Evolutionary conservation across 2,329 filamentous ascomycete species (phyloP).

Genomic region (Chrysosporium queenslandicum): DNA sequence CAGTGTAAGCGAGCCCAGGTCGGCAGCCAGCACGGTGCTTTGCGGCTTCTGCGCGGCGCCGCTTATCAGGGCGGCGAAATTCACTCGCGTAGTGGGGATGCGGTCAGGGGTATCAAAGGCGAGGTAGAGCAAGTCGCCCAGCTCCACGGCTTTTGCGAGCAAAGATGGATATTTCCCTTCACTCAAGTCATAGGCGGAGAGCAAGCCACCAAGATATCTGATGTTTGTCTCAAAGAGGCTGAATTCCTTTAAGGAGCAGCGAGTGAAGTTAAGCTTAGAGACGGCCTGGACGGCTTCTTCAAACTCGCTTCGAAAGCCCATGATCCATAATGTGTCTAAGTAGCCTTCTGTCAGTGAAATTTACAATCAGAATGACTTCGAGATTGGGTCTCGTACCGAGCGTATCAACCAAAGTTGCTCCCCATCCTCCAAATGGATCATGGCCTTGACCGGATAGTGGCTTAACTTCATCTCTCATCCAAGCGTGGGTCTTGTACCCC

Average conservation of each 20-base stretch:
- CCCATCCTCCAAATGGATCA: slow-evolving; percentile 55
- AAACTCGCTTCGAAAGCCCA: slow-evolving; percentile 51
- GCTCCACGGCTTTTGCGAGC: slow-evolving; percentile 43
- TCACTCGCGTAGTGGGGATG: slow-evolving; percentile 20
- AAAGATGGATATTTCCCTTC: slow-evolving; percentile 30
- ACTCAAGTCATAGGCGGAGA: slow-evolving; percentile 46
- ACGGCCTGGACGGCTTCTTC: slow-evolving; percentile 44
- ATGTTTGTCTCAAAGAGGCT: slow-evolving; percentile 46
- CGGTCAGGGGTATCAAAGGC: slow-evolving; percentile 29
- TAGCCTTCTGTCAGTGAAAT: not conserved
- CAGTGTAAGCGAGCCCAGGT: slow-evolving; percentile 33
- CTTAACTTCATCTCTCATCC: slow-evolving; percentile 49
- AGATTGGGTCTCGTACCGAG: not conserved
- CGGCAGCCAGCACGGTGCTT: slow-evolving; percentile 24
- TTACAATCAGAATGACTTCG: not conserved
- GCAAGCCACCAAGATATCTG: slow-evolving; percentile 44
- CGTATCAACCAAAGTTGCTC: slow-evolving; percentile 50
- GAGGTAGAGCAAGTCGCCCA: slow-evolving; percentile 46
- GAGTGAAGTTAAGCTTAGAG: slow-evolving; percentile 45
- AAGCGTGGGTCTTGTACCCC: slow-evolving; percentile 53
- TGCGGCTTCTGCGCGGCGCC: slow-evolving; percentile 23
- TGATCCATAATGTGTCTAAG: slow-evolving; percentile 55
- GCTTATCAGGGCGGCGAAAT: slow-evolving; percentile 21
- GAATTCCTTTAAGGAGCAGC: slow-evolving; percentile 20
- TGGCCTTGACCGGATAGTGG: slow-evolving; percentile 45